Percentiles rank a stretch among this genome's conserved stretches.
Conservation (phyloP, 2,329 filamentous ascomycete genomes). For the Phyllachora maydis region DNA sequence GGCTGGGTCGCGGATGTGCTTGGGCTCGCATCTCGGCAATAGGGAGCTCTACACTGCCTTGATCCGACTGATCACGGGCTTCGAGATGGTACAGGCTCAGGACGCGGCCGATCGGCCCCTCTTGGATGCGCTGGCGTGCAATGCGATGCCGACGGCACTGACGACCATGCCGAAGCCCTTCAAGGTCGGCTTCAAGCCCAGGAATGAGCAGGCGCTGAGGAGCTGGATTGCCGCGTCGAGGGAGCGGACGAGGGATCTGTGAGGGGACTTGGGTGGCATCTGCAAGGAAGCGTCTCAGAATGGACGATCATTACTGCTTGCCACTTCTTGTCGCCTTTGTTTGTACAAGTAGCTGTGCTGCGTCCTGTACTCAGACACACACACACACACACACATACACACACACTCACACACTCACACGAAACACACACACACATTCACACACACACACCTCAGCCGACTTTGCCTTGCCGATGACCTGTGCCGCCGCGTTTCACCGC, state of each 20-base stretch:
- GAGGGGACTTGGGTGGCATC: not conserved
- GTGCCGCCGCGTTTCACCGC: no score
- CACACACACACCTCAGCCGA: no score
- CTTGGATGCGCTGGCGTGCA: constrained; percentile 35
- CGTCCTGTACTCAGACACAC: no score
- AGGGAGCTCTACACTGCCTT: constrained; percentile 41
- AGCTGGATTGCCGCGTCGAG: constrained; percentile 21
- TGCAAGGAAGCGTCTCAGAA: no score
- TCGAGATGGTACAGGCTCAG: constrained; percentile 27
- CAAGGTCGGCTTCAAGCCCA: constrained; percentile 30
- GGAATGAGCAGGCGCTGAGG: constrained; percentile 21
- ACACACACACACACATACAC: no score
- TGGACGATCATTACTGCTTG: no score
- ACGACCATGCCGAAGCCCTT: constrained; percentile 43
- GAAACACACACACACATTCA: no score
- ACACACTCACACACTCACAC: no score
- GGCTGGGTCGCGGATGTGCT: constrained; percentile 41
- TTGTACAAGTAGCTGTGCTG: no score
- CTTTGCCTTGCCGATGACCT: no score
- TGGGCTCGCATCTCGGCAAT: constrained; percentile 40
- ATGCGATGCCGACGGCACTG: constrained; percentile 31
- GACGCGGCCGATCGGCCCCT: constrained; percentile 25
- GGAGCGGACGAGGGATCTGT: not conserved
- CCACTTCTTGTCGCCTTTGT: no score
- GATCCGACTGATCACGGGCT: constrained; percentile 35